Percentiles rank a stretch among this genome's conserved stretches.
phyloP scores from a whole-genome alignment of 2,329 filamentous ascomycete species.

The Cladobotryum mycophilum region DNA sequence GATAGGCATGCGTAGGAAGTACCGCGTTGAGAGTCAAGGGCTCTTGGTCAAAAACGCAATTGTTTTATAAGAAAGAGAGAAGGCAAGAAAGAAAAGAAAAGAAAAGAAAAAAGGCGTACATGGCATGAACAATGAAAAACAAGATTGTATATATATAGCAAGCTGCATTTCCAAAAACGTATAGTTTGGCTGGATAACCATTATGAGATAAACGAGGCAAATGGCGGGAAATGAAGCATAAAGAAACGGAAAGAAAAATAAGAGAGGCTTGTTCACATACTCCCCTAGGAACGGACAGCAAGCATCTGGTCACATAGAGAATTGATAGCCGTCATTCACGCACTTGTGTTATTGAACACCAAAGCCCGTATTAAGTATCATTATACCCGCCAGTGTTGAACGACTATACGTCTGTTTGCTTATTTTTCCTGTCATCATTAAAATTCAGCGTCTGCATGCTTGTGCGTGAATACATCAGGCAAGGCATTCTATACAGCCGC shows the following conservation, averaged over 20 bases:
- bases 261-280: background rate
- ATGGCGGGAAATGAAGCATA: background rate
- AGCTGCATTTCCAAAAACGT: background rate
- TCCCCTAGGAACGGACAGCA: background rate
- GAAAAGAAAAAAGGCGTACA: too few relatives aligned
- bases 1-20: conserved; percentile 71
- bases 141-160: conserved; percentile 1
- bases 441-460: too few relatives aligned
- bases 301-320: background rate
- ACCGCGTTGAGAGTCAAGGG: conserved; percentile 75
- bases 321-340: background rate
- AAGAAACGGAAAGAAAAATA: too few relatives aligned
- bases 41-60: conserved; percentile 72
- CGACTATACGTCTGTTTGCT: too few relatives aligned
- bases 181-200: background rate
- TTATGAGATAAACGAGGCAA: background rate
- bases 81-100: too few relatives aligned
- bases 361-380: too few relatives aligned
- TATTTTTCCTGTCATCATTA: too few relatives aligned
- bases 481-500: conserved; percentile 11
- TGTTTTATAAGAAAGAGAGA: conserved; percentile 40
- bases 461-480: conserved; percentile 7
- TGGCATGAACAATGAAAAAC: background rate
- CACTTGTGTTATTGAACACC: too few relatives aligned
- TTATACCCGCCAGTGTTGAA: too few relatives aligned